Conservation (phyloP, 2,329 filamentous ascomycete species). For the Aureobasidium sp. region DNA sequence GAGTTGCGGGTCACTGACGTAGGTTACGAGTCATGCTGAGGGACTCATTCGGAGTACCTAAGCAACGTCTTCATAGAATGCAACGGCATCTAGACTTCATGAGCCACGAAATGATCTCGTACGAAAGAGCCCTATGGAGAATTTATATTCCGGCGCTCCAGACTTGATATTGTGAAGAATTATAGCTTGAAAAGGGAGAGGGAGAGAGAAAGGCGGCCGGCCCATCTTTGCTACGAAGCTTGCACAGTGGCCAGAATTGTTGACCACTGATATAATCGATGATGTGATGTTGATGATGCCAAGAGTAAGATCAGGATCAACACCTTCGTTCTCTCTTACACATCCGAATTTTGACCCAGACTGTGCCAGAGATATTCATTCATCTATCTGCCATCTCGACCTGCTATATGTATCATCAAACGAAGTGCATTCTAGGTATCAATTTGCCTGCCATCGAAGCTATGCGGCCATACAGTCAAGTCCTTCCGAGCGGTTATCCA, state of each 20-base stretch:
- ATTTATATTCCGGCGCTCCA: neutral
- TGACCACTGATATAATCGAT: neutral
- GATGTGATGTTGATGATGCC: neutral
- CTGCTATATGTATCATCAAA: neutral
- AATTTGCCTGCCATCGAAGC: neutral
- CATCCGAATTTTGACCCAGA: neutral
- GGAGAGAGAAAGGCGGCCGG: neutral
- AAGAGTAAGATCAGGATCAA: neutral
- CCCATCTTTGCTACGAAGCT: neutral
- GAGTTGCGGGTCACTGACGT: conserved; percentile 9
- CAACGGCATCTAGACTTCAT: neutral
- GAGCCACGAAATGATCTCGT: neutral
- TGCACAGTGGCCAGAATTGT: neutral
- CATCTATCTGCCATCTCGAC: neutral
- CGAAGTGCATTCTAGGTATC: neutral
- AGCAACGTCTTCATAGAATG: neutral
- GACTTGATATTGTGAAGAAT: neutral
- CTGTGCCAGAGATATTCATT: neutral
- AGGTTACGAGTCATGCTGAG: neutral
- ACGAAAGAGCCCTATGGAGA: neutral
- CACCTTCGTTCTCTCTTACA: neutral
- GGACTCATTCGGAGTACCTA: neutral
- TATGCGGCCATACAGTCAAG: neutral
- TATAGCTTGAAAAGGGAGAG: neutral
- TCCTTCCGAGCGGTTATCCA: neutral